phyloP scores from a whole-genome alignment of 108 stramenopile genomes.

The Nitzschia putrida region DNA sequence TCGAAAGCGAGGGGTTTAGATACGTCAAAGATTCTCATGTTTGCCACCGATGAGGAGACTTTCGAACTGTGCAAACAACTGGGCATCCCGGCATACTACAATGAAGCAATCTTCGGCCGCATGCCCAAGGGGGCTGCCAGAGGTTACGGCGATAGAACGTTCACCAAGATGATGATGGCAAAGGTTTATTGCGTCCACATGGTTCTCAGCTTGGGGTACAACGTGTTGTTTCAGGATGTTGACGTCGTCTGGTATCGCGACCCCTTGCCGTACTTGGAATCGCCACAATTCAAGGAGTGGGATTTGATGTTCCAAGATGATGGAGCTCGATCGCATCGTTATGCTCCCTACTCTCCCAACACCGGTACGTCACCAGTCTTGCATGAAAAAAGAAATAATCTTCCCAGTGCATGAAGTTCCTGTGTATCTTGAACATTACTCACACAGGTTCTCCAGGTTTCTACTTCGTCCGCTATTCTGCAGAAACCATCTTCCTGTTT shows the following conservation, averaged over 20 bases:
- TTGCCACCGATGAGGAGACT: constrained; percentile 78
- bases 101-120: constrained; percentile 65
- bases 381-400: not conserved
- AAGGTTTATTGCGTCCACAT: constrained; percentile 80
- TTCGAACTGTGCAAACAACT: constrained; percentile 68
- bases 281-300: constrained; percentile 46
- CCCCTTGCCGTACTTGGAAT: constrained; percentile 63
- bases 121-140: constrained; percentile 64
- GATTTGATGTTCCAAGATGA: constrained; percentile 92
- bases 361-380: constrained; percentile 5
- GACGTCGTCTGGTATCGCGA: constrained; percentile 71
- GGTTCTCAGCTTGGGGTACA: constrained; percentile 62
- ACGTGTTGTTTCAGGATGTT: constrained; percentile 85
- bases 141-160: constrained; percentile 71
- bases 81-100: constrained; percentile 73
- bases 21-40: constrained; percentile 64
- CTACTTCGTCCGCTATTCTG: constrained; percentile 85
- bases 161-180: constrained; percentile 82
- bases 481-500: constrained; percentile 73
- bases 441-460: constrained; percentile 40
- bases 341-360: constrained; percentile 64
- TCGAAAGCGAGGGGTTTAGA: constrained; percentile 59
- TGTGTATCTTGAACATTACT: constrained; percentile 12
- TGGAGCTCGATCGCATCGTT: constrained; percentile 66
- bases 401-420: constrained; percentile 47